A percentile compares a stretch with the other conserved stretches of the same genome.
phyloP scores from a whole-genome alignment of 176 grass and related monocot genomes.

The Elymus sibiricus region DNA sequence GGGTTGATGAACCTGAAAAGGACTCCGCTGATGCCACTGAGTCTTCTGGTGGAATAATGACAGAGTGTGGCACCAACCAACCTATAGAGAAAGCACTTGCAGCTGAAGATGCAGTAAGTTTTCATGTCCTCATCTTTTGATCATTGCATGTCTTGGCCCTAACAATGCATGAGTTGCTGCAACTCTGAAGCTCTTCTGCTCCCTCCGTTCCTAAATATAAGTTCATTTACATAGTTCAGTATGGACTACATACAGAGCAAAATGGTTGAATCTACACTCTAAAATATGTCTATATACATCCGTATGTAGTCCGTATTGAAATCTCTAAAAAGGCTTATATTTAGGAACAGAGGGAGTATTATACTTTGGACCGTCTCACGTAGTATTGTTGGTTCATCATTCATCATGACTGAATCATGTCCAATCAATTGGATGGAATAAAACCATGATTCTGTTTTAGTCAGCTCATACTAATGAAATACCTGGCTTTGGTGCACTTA shows the following conservation, averaged over 20 bases:
- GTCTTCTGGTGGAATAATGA: constrained; percentile 70
- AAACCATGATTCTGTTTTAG: neutral
- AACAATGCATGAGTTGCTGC: neutral
- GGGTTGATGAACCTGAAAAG: constrained; percentile 48
- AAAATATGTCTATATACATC: too few relatives aligned
- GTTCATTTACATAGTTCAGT: too few relatives aligned
- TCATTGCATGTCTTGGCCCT: neutral
- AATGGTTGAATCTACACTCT: too few relatives aligned
- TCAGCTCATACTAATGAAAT: neutral
- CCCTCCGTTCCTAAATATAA: too few relatives aligned
- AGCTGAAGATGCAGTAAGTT: constrained; percentile 81
- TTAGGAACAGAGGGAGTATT: neutral
- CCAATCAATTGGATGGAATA: neutral
- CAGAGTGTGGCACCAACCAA: constrained; percentile 60
- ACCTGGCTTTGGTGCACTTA: neutral
- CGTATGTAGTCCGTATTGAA: too few relatives aligned
- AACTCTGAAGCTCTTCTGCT: neutral
- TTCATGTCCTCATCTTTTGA: neutral
- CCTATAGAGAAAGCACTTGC: constrained; percentile 63
- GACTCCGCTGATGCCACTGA: constrained; percentile 24
- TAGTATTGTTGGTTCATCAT: neutral
- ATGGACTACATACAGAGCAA: too few relatives aligned
- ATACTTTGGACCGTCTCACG: neutral
- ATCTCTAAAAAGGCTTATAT: too few relatives aligned
- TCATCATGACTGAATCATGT: constrained; percentile 8